Percentiles rank a stretch among this genome's conserved stretches.
These are phyloP conservation scores for Phyllosticta citrichinensis DNA, from an alignment of 2,329 filamentous ascomycete species.

Conservation along the genomic window DNA sequence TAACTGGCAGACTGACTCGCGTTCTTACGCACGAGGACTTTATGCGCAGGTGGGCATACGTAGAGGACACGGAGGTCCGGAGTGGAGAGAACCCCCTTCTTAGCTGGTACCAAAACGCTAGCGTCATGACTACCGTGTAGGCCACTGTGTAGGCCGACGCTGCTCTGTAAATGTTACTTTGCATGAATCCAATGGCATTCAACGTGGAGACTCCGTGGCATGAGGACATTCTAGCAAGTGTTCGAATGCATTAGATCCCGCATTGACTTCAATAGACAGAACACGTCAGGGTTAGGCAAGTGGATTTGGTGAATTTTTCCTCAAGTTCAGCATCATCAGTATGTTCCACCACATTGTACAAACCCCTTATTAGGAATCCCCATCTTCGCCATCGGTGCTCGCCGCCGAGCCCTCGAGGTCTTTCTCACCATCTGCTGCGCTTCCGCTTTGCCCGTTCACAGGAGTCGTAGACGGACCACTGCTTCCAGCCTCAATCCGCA, in stretches of 20 bases:
- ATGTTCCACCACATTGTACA: no score
- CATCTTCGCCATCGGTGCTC: background rate
- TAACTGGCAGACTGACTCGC: constrained; percentile 84
- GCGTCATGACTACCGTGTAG: constrained; percentile 78
- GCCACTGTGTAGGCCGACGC: background rate
- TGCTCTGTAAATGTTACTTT: background rate
- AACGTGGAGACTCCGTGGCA: background rate
- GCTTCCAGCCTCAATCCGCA: constrained; percentile 41
- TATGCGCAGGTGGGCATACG: constrained; percentile 76
- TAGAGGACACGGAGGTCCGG: constrained; percentile 78
- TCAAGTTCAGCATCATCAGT: no score
- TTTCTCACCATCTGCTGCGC: constrained; percentile 18
- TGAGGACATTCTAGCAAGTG: background rate
- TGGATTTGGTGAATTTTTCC: no score
- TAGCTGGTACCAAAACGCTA: constrained; percentile 92
- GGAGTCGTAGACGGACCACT: constrained; percentile 19
- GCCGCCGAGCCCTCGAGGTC: constrained; percentile 26
- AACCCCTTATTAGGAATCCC: background rate
- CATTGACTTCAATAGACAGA: no score
- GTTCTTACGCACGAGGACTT: constrained; percentile 86
- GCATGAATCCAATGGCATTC: background rate
- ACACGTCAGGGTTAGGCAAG: no score
- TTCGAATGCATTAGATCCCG: no score
- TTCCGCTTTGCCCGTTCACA: constrained; percentile 20
- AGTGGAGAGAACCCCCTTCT: constrained; percentile 91